Base-by-base conservation (phyloP, 108 stramenopile species). In the Cyclostephanos invisitatus region DNA sequence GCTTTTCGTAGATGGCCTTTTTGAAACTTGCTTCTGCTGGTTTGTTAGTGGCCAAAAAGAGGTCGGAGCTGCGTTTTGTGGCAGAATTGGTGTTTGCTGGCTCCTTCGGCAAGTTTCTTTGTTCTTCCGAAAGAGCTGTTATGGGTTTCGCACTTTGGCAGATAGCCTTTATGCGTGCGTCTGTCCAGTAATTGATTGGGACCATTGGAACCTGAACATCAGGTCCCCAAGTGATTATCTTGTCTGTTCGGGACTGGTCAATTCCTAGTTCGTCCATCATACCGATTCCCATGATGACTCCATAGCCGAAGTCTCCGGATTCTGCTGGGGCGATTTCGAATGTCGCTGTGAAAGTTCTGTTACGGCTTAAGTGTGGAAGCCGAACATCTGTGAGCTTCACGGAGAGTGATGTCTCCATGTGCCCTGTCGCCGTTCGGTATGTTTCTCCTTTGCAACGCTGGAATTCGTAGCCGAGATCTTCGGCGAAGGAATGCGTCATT, bases 231-330 rank as follows among this genome's bases (percentile, higher is more conserved):
- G 36, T 36, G 7, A 36, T 36, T 7, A 36, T 36, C 7, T 6
- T 36, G 3, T 3, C 7, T 36, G 36, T 36, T 36, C 36, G 36
- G 7, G 36, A 36, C 7, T 3, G 3, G 49, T 72, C 40, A 0
- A 20, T 35, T 15, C 46, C 62, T 28, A 62, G 57, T 0, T 56
- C 55, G 53, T 4, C 24, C 14, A 36, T 36, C 36, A 36, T 36
- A 7, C 42, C 56, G 20, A 44, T 56, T 5, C 70, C 58, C 25
- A 70, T 24, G 11, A 59, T 11, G 2, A 56, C 24, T 56, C 55
- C 55, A 25, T 22, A 56, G 20, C 22, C 20, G 25, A 25, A 21
- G 55, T 56, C 24, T 2, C 55, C 24, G 2, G 55, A 21, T 24
- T 11, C 18, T 56, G 22, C 20, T 6, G 55, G 55, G 5, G 24